Evolutionary conservation across 2,329 filamentous ascomycete species (phyloP).

Genomic region (Erysiphe pulchra): DNA sequence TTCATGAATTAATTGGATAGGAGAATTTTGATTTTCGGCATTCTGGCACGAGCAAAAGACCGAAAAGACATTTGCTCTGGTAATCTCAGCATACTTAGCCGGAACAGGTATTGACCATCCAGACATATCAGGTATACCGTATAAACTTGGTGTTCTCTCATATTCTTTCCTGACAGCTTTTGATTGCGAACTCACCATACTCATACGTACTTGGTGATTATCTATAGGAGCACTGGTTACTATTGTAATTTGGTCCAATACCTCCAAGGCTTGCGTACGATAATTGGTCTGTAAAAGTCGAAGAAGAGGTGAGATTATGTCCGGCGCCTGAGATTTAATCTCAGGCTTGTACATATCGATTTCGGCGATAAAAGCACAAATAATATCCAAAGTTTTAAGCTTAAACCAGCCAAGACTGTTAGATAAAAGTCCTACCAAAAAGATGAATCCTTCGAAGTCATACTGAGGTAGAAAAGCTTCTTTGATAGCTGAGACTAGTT

Average conservation of each 20-base stretch:
- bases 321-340: conserved; percentile 72
- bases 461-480: conserved; percentile 57
- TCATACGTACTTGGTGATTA: conserved; percentile 88
- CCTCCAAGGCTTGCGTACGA: conserved; percentile 73
- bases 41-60: conserved; percentile 85
- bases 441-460: conserved; percentile 68
- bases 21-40: conserved; percentile 27
- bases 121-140: conserved; percentile 84
- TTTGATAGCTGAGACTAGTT: conserved; percentile 48
- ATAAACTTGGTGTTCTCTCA: conserved; percentile 76
- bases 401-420: conserved; percentile 81
- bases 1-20: conserved; percentile 49
- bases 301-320: conserved; percentile 79
- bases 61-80: conserved; percentile 77
- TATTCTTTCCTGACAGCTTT: conserved; percentile 80
- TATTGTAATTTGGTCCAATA: conserved; percentile 84
- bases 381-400: conserved; percentile 71
- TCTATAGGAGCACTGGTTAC: conserved; percentile 85
- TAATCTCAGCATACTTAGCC: conserved; percentile 65
- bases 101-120: conserved; percentile 93
- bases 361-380: conserved; percentile 62
- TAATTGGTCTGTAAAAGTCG: conserved; percentile 78
- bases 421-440: conserved; percentile 73
- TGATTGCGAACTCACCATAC: conserved; percentile 77
- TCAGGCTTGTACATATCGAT: conserved; percentile 85